Base-by-base conservation (phyloP, 2,329 filamentous ascomycete genomes). In the Xylaria sp. region DNA sequence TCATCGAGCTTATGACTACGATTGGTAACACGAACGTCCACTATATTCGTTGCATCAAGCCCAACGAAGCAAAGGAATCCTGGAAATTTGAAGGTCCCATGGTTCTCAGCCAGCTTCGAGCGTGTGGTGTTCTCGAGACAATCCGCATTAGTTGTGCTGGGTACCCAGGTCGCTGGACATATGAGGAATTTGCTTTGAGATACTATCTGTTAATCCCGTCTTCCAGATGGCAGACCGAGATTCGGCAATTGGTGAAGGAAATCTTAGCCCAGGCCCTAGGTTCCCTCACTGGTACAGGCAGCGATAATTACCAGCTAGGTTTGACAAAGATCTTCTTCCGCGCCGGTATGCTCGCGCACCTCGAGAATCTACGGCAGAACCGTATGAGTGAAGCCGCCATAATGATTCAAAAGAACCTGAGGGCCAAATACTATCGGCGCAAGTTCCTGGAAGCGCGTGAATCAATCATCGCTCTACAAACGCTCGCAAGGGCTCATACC, bases 71-170 rank as follows among this genome's bases (percentile, higher is more conserved):
- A 60, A 99, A 99, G 82, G 93, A 93, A 77, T 90, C 96, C 0
- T 99, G 96, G 96, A 95, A 97, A 77, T 99, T 98, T 71, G 96
- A 99, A 79, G 96, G 96, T 0, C 96, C 97, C 2, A 99, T 99
- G 96, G 96, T 99, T 74, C 88, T 99, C 70, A 97, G 94, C 81
- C 96, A 99, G 82, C 86, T 99, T 76, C 91, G 97, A 81, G 96
- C 96, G 82, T 99, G 96, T 83, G 96, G 96, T 94, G 97, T 99
- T 46, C 88, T 99, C 68, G 96, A 99, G 83, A 99, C 96, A 3
- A 96, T 99, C 66, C 91, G 96, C 79, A 99, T 99, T 82, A 97
- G 94, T 83, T 97, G 93, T 80, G 96, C 96, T 72, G 96, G 96
- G 71, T 99, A 99, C 79, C 96, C 96, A 18, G 98, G 96, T 55